Evolutionary conservation across 148 eudicot genomes (phyloP).

Genomic region (Pouteria glomerata): DNA sequence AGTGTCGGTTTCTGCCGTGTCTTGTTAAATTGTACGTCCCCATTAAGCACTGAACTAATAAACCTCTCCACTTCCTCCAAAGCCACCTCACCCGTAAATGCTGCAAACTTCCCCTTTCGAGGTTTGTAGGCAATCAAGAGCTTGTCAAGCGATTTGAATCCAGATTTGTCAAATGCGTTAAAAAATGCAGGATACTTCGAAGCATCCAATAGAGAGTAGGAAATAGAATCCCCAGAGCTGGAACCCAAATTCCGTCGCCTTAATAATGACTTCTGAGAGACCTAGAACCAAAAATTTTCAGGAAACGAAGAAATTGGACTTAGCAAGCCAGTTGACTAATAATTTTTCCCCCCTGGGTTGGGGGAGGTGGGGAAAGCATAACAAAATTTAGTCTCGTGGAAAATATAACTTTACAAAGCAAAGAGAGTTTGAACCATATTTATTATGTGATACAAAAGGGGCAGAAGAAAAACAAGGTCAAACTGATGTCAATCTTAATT

Average conservation of each 20-base stretch:
- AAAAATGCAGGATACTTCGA: slow-evolving; percentile 59
- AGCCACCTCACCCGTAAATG: slow-evolving; percentile 36
- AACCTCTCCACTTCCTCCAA: slow-evolving; percentile 66
- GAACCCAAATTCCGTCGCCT: slow-evolving; percentile 40
- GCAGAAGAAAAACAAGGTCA: too few species aligned
- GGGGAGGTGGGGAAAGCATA: too few species aligned
- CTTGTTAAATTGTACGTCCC: slow-evolving; percentile 73
- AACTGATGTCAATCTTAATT: too few species aligned
- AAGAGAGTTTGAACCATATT: too few species aligned
- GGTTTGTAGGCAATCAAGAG: slow-evolving; percentile 85
- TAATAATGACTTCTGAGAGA: slow-evolving; percentile 68
- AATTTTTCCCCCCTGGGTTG: too few species aligned
- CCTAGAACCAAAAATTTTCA: slow-evolving; percentile 29
- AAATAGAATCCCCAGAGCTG: slow-evolving; percentile 51
- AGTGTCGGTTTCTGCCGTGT: slow-evolving; percentile 53
- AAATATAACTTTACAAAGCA: too few species aligned
- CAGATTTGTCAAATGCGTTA: slow-evolving; percentile 56
- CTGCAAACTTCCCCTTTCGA: slow-evolving; percentile 61
- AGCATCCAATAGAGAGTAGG: slow-evolving; percentile 68
- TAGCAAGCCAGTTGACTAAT: too few species aligned
- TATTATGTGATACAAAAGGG: too few species aligned
- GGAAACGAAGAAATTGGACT: neutral
- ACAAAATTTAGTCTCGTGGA: too few species aligned
- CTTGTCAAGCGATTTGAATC: slow-evolving; percentile 49
- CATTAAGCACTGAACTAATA: slow-evolving; percentile 72